A percentile compares a stretch with the other conserved stretches of the same genome.
Conservation (phyloP, 495 filamentous ascomycete genomes). For the Trichocladium uniseriatum region DNA sequence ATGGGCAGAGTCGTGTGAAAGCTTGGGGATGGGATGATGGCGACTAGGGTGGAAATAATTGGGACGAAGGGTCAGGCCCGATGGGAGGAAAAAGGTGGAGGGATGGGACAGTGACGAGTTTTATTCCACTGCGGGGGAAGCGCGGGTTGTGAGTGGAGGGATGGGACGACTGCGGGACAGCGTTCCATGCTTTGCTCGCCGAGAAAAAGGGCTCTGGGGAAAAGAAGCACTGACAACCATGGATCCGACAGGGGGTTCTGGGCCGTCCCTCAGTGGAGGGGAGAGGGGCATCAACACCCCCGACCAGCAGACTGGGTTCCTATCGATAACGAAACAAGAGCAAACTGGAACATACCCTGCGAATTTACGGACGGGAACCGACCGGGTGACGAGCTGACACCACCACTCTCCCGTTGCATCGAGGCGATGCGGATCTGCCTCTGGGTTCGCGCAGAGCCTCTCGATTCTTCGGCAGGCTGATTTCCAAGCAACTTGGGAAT, state of each 20-base stretch:
- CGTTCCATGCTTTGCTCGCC: constrained; percentile 10
- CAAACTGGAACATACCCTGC: too few species aligned
- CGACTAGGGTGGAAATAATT: constrained; percentile 17
- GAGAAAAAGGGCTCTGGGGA: constrained; percentile 5
- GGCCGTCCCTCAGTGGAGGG: too few species aligned
- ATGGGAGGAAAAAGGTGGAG: constrained; percentile 25
- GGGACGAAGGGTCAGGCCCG: constrained; percentile 22
- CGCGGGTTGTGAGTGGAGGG: constrained; percentile 19
- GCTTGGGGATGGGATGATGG: constrained; percentile 10
- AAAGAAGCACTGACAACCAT: constrained; percentile 7
- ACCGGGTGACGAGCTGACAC: constrained; percentile 19
- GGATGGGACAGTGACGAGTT: constrained; percentile 28
- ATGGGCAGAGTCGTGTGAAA: not conserved
- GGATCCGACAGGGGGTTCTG: constrained; percentile 1
- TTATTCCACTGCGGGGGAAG: constrained; percentile 28
- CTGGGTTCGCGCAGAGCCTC: not conserved
- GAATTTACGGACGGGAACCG: constrained; percentile 8
- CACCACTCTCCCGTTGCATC: constrained; percentile 8
- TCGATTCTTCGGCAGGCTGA: too few species aligned
- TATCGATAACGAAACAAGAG: too few species aligned
- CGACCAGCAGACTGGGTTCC: too few species aligned
- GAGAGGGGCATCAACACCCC: not conserved
- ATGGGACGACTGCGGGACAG: constrained; percentile 16
- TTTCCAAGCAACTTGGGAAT: too few species aligned
- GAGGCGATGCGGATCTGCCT: not conserved